Percentiles rank a stretch among this genome's conserved stretches.
These are phyloP conservation scores for Pogostemon cablin DNA, from an alignment of 257 asterid species.

Conservation along the genomic window DNA sequence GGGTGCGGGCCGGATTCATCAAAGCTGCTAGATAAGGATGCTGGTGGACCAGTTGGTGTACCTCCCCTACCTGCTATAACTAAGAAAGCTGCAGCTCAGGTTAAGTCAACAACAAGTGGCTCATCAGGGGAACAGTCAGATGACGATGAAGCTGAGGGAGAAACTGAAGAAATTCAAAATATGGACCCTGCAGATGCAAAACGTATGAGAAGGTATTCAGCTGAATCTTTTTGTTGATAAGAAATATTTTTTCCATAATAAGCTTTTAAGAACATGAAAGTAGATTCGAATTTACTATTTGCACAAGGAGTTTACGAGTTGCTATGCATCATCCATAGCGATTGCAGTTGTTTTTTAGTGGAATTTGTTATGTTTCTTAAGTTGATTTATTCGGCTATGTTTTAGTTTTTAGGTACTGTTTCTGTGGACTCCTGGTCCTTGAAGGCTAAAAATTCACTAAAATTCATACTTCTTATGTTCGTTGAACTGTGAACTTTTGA, in stretches of 20 bases:
- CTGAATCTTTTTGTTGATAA: constrained; percentile 15
- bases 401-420: not conserved
- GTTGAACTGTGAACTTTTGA: too few species aligned
- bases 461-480: not conserved
- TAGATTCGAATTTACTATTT: not conserved
- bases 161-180: constrained; percentile 63
- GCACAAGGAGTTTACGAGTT: too few species aligned
- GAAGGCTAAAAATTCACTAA: too few species aligned
- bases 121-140: constrained; percentile 88
- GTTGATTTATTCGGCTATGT: not conserved
- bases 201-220: constrained; percentile 86
- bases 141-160: constrained; percentile 92
- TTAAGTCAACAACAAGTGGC: constrained; percentile 85
- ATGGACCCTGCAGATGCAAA: constrained; percentile 72
- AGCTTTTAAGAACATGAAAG: not conserved
- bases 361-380: not conserved
- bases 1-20: constrained; percentile 52
- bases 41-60: constrained; percentile 55
- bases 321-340: too few species aligned
- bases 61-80: constrained; percentile 57
- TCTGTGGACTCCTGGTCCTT: too few species aligned
- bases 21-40: constrained; percentile 59
- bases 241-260: constrained; percentile 3
- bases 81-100: constrained; percentile 60
- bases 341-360: not conserved